Evolutionary conservation across 2,329 filamentous ascomycete genomes (phyloP).

Genomic region (Teratosphaeria gauchensis): DNA sequence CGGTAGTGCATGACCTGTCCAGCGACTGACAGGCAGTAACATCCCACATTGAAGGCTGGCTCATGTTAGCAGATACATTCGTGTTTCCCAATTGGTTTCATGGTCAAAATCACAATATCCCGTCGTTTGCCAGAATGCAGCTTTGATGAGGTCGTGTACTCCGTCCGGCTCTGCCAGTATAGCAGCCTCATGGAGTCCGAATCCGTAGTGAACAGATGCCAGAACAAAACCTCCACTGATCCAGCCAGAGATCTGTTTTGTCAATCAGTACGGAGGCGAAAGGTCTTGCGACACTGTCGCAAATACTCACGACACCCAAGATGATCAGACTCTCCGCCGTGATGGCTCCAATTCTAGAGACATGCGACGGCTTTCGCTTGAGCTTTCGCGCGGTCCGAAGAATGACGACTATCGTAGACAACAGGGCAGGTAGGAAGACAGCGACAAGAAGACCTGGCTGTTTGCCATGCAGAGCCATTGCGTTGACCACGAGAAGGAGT

Average conservation of each 20-base stretch:
- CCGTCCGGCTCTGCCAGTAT: neutral
- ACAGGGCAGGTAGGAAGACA: neutral
- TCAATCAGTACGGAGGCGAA: neutral
- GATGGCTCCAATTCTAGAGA: neutral
- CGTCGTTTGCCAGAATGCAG: neutral
- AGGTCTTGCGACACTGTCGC: neutral
- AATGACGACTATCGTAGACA: neutral
- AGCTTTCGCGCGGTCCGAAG: neutral
- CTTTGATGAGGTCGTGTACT: neutral
- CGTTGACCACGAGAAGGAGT: neutral
- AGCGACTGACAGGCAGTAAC: neutral
- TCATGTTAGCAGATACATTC: neutral
- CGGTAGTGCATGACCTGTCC: neutral
- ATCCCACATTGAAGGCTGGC: neutral
- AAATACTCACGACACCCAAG: neutral
- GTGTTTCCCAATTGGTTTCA: neutral
- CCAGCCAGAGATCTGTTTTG: neutral
- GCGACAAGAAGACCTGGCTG: neutral
- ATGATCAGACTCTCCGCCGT: neutral
- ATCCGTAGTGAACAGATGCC: neutral
- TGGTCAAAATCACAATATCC: neutral
- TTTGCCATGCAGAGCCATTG: neutral
- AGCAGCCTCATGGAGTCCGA: neutral
- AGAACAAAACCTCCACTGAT: neutral
- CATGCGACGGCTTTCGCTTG: neutral